Evolutionary conservation across 768 basidiomycete species (phyloP).

Genomic region (Cystofilobasidium capitatum): DNA sequence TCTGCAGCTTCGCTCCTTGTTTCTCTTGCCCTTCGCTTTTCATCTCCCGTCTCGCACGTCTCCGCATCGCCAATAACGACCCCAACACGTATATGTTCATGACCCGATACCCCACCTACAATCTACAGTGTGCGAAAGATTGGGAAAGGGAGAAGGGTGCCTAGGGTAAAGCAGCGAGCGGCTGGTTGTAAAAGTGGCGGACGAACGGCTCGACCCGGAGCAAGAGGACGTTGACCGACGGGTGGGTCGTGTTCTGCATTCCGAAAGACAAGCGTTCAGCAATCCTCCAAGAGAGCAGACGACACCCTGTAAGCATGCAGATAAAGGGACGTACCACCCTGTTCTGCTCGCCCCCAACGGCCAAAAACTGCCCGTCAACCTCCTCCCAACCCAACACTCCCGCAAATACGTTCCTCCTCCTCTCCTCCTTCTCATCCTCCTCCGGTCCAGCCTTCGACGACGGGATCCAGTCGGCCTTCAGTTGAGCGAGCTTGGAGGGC

Average conservation of each 20-base stretch:
- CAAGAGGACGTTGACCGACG: conserved; percentile 63
- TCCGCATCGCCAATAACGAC: too few relatives aligned
- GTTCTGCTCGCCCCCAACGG: conserved; percentile 42
- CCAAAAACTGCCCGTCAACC: conserved; percentile 29
- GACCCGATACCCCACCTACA: not conserved
- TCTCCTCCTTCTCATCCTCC: conserved; percentile 27
- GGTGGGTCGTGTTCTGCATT: conserved; percentile 67
- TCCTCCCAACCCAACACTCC: conserved; percentile 26
- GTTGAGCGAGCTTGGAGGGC: conserved; percentile 36
- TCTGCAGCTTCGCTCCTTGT: too few relatives aligned
- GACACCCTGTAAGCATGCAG: conserved; percentile 29
- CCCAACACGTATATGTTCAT: too few relatives aligned
- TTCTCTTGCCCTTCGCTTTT: too few relatives aligned
- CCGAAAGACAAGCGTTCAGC: not conserved
- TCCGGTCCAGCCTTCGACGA: conserved; percentile 2
- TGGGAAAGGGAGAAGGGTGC: not conserved
- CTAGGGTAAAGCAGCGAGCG: not conserved
- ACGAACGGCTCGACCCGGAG: conserved; percentile 60
- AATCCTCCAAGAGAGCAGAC: conserved; percentile 15
- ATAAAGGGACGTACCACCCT: conserved; percentile 34
- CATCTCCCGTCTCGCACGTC: too few relatives aligned
- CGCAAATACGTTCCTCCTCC: conserved; percentile 27
- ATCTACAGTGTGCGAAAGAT: not conserved
- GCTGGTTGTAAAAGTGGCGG: conserved; percentile 62
- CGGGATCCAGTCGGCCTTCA: conserved; percentile 43